phyloP scores from a whole-genome alignment of 2,329 filamentous ascomycete species.

The Graphilbum sp. region DNA sequence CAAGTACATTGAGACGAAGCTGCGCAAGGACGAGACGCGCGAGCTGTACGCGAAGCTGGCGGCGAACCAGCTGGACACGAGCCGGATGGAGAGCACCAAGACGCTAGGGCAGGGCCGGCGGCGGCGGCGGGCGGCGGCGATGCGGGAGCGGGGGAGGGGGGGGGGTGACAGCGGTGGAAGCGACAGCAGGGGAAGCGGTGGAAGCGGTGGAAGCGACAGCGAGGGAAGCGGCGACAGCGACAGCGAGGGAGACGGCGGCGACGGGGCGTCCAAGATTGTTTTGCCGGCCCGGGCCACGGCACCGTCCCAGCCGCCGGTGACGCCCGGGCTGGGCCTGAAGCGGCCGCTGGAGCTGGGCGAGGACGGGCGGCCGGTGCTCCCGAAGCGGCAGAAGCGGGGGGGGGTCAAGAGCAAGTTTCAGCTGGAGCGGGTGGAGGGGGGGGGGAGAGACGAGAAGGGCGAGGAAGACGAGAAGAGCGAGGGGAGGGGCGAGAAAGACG shows the following conservation, averaged over 20 bases:
- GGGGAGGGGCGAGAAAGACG: constrained; percentile 21
- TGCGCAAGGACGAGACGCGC: constrained; percentile 84
- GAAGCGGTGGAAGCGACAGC: not conserved
- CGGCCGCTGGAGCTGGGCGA: constrained; percentile 68
- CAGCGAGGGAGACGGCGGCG: not conserved
- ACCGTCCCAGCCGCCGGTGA: not conserved
- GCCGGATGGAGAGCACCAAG: constrained; percentile 60
- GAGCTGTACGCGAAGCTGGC: constrained; percentile 73
- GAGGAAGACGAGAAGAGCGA: constrained; percentile 26
- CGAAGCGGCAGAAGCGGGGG: constrained; percentile 62
- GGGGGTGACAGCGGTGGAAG: constrained; percentile 9
- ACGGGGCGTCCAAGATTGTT: too few relatives aligned
- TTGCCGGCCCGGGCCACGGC: too few relatives aligned
- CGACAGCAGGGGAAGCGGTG: constrained; percentile 16
- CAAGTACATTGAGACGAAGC: constrained; percentile 70
- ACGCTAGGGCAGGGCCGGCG: constrained; percentile 58
- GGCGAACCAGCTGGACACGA: constrained; percentile 64
- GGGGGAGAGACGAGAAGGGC: constrained; percentile 26
- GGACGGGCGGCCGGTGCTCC: constrained; percentile 64
- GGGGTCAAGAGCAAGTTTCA: constrained; percentile 48
- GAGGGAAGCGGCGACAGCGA: not conserved
- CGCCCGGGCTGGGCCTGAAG: constrained; percentile 66
- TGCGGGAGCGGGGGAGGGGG: constrained; percentile 38
- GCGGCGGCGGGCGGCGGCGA: constrained; percentile 48
- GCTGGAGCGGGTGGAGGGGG: constrained; percentile 56